These are phyloP conservation scores for Mallotus nudiflorus DNA, from an alignment of 345 rosid genomes.

Conservation along the genomic window DNA sequence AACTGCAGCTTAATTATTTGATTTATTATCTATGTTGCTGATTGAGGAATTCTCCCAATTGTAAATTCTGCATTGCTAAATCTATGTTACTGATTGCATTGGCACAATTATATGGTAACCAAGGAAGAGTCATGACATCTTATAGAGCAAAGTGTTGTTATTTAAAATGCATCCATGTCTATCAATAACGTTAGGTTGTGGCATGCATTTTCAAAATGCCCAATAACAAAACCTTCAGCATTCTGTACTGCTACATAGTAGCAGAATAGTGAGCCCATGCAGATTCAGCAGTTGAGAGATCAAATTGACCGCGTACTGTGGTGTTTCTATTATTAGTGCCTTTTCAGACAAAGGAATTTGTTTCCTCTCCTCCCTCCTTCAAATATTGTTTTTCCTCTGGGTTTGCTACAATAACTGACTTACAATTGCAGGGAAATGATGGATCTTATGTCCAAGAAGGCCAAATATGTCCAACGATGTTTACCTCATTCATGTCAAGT, in stretches of 20 bases:
- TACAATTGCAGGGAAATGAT: constrained; percentile 53
- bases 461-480: constrained; percentile 49
- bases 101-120: not conserved
- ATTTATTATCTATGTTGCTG: not conserved
- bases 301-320: not conserved
- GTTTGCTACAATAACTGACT: constrained; percentile 15
- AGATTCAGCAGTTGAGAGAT: not conserved
- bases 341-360: not conserved
- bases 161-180: not conserved
- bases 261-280: not conserved
- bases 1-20: not conserved
- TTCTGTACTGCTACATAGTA: not conserved
- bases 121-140: not conserved
- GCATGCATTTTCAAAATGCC: not conserved
- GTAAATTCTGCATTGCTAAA: too few relatives aligned
- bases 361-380: not conserved
- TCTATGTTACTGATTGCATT: not conserved
- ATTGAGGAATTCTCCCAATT: not conserved
- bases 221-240: too few relatives aligned
- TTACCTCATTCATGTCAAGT: constrained; percentile 51
- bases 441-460: constrained; percentile 56
- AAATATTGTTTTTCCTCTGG: not conserved
- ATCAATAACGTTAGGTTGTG: not conserved
- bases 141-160: not conserved
- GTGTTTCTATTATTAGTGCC: not conserved